These are phyloP conservation scores for Obelidium mucronatum DNA, from an alignment of 192 early-diverging fungal genomes.

Conservation along the genomic window DNA sequence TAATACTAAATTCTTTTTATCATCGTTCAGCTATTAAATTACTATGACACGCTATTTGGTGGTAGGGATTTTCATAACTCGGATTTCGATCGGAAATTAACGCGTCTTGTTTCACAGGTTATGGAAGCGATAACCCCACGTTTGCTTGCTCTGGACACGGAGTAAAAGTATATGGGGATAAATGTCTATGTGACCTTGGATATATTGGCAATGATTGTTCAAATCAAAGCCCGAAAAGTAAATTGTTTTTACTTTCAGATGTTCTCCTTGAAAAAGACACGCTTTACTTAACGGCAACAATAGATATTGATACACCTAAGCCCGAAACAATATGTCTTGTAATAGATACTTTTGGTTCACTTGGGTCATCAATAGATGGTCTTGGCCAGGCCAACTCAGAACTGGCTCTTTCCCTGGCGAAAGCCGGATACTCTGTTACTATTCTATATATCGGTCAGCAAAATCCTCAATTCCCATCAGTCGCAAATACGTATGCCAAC, in stretches of 20 bases:
- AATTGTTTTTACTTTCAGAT: too few relatives aligned
- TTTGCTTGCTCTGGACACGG: slow-evolving; percentile 44
- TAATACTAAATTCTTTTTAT: background rate
- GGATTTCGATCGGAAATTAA: background rate
- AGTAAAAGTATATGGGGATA: slow-evolving; percentile 28
- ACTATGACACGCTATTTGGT: slow-evolving; percentile 24
- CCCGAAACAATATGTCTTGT: slow-evolving; percentile 40
- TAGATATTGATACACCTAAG: background rate
- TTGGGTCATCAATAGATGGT: slow-evolving; percentile 29
- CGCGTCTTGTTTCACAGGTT: slow-evolving; percentile 19
- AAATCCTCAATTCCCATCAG: slow-evolving; percentile 30
- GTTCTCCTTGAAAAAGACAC: background rate
- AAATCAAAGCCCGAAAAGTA: background rate
- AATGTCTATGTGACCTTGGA: slow-evolving; percentile 47
- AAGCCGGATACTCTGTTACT: slow-evolving; percentile 32
- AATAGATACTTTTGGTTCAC: slow-evolving; percentile 36
- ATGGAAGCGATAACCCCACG: slow-evolving; percentile 27
- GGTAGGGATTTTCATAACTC: slow-evolving; percentile 16
- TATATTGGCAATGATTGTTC: slow-evolving; percentile 39
- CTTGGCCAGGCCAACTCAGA: slow-evolving; percentile 20
- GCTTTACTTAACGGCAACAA: too few relatives aligned
- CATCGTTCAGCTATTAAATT: slow-evolving; percentile 19
- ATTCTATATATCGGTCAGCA: slow-evolving; percentile 39
- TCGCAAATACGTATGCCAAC: slow-evolving; percentile 13
- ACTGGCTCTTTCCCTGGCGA: slow-evolving; percentile 32